phyloP scores from a whole-genome alignment of 2,329 filamentous ascomycete genomes.

The Microdochium bolleyi region DNA sequence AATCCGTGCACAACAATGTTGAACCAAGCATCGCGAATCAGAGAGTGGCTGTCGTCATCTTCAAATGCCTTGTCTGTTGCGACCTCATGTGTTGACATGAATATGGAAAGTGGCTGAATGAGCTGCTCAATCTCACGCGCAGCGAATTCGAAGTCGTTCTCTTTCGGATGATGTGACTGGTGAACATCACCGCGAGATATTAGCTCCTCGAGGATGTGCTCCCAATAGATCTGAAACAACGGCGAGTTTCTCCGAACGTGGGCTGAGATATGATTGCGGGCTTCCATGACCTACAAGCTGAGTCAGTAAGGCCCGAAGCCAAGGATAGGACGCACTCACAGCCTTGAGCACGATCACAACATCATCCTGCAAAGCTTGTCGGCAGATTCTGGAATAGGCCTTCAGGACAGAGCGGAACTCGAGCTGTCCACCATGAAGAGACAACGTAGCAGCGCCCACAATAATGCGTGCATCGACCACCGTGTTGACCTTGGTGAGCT shows the following conservation, averaged over 20 bases:
- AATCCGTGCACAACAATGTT: conserved; percentile 96
- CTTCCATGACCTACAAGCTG: conserved; percentile 55
- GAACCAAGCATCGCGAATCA: conserved; percentile 93
- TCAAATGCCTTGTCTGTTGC: conserved; percentile 32
- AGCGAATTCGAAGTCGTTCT: conserved; percentile 74
- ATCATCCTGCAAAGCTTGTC: conserved; percentile 63
- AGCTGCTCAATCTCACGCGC: conserved; percentile 83
- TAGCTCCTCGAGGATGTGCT: conserved; percentile 76
- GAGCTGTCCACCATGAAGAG: conserved; percentile 66
- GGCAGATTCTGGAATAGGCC: conserved; percentile 67
- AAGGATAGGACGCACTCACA: conserved; percentile 36
- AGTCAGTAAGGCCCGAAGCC: background rate
- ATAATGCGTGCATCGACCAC: conserved; percentile 81
- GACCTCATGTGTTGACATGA: conserved; percentile 63
- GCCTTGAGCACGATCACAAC: conserved; percentile 62
- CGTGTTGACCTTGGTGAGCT: conserved; percentile 76
- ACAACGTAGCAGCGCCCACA: conserved; percentile 69
- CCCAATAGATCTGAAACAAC: conserved; percentile 75
- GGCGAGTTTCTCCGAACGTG: conserved; percentile 61
- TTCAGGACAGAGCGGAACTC: conserved; percentile 86
- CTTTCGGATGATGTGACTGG: conserved; percentile 63
- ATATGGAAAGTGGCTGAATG: conserved; percentile 75
- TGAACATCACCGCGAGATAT: conserved; percentile 85
- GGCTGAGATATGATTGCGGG: conserved; percentile 69
- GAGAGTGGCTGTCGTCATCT: conserved; percentile 62